Base-by-base conservation (phyloP, 345 rosid genomes). In the Theobroma cacao region DNA sequence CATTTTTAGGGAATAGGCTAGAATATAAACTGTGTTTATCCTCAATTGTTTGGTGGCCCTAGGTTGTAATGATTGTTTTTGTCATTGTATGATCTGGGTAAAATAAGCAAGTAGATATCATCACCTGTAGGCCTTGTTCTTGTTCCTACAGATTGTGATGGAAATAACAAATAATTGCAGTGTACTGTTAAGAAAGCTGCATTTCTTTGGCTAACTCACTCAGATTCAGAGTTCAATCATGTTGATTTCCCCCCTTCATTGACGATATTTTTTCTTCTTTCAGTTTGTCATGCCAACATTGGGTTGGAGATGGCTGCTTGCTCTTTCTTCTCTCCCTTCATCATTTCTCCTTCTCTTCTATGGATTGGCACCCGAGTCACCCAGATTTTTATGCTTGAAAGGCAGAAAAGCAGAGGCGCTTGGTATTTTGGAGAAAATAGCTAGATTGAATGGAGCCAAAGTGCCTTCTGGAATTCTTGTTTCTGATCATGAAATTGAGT, bases 301-400 rank as follows among this genome's bases (percentile, higher is more conserved):
- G 84, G 91, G 92, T 75, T 93, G 99, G 98, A 89, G 99, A 83
- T 95, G 99, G 98, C 84, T 95, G 74, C 96, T 95, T 81, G 97
- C 83, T 55, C 38, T 92, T 14, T 92, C 97, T 72, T 84, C 97
- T 75, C 18, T 91, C 53, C 99, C 98, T 76, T 89, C 99, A 53
- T 85, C 81, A 10, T 74, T 90, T 75, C 97, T 95, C 78, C 97
- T 93, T 78, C 1, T 89, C 48, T 95, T 95, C 90, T 95, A 95
- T 75, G 36, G 76, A 30, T 36, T 80, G 82, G 83, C 94, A 24
- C 94, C 97, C 0, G 97, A 95, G 83, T 95, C 99, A 52, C 98
- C 98, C 11, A 89, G 99, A 76, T 95, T 87, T 80, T 82, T 95
- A 50, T 85, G 93, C 87, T 74, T 87, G 82, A 92, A 87, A 88